A percentile compares a stretch with the other conserved stretches of the same genome.
Evolutionary conservation across 1,284 basidiomycete genomes (phyloP).

Genomic region (Tilletia horrida): DNA sequence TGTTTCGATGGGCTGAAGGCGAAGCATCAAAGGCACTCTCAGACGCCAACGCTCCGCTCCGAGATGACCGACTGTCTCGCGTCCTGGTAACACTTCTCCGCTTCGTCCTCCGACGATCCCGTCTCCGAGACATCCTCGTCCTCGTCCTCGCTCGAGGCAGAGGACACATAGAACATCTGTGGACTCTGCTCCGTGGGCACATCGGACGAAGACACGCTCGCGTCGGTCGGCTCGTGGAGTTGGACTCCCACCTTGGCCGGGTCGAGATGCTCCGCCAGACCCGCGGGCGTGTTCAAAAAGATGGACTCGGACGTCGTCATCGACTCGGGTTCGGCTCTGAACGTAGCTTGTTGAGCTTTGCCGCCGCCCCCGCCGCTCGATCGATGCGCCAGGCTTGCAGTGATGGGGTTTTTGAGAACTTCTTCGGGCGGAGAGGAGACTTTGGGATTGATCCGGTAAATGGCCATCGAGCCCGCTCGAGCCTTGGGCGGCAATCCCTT

Average conservation of each 20-base stretch:
- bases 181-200: too few species aligned
- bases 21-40: too few species aligned
- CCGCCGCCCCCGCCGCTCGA: neutral
- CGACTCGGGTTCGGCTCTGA: neutral
- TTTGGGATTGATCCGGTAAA: neutral
- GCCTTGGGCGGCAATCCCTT: neutral
- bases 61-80: neutral
- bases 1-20: too few species aligned
- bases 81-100: neutral
- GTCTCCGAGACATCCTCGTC: neutral
- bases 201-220: too few species aligned
- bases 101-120: neutral
- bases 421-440: slow-evolving; percentile 3
- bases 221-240: too few species aligned
- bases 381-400: neutral
- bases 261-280: neutral
- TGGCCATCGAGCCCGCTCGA: neutral
- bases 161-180: too few species aligned
- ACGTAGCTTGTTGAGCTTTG: neutral
- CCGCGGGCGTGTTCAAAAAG: slow-evolving; percentile 4
- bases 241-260: too few species aligned
- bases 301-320: neutral
- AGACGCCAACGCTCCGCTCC: neutral
- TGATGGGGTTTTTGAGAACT: neutral
- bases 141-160: neutral